Percentiles rank a stretch among this genome's conserved stretches.
phyloP scores from a whole-genome alignment of 2,329 filamentous ascomycete genomes.

The Aspergillus tamarii region DNA sequence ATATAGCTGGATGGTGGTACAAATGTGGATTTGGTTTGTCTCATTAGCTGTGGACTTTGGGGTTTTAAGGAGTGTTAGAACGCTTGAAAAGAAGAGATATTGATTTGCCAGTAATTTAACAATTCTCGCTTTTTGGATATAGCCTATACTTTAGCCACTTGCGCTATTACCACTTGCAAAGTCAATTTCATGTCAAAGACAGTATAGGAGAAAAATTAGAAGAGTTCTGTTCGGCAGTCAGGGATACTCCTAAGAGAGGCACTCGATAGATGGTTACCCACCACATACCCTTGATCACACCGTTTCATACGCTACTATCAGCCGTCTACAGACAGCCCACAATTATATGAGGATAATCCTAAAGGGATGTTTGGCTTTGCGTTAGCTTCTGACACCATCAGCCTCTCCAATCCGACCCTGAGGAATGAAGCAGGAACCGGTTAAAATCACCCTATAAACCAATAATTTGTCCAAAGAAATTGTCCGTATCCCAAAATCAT shows the following conservation, averaged over 20 bases:
- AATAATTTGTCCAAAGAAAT: accelerated
- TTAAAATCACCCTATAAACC: accelerated
- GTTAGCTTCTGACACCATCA: not conserved
- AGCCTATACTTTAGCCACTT: not conserved
- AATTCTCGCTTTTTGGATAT: not conserved
- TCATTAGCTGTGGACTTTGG: not conserved
- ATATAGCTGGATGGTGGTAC: slow-evolving; percentile 1
- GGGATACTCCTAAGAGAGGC: not conserved
- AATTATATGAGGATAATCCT: not conserved
- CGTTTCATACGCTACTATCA: not conserved
- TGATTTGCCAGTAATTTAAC: not conserved
- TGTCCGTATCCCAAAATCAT: accelerated
- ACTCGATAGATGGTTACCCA: not conserved
- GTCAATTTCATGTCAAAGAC: no score
- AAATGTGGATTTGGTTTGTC: not conserved
- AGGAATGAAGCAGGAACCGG: not conserved
- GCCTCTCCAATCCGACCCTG: accelerated
- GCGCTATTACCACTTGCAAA: no score
- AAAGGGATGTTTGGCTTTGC: no score
- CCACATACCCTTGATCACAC: not conserved
- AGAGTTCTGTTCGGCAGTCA: no score
- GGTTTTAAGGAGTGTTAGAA: not conserved
- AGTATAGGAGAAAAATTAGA: no score
- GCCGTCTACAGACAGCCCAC: not conserved
- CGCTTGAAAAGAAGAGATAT: not conserved